Evolutionary conservation across 169 alveolate genomes (phyloP).

Genomic region (Pseudocohnilembus persalinus): DNA sequence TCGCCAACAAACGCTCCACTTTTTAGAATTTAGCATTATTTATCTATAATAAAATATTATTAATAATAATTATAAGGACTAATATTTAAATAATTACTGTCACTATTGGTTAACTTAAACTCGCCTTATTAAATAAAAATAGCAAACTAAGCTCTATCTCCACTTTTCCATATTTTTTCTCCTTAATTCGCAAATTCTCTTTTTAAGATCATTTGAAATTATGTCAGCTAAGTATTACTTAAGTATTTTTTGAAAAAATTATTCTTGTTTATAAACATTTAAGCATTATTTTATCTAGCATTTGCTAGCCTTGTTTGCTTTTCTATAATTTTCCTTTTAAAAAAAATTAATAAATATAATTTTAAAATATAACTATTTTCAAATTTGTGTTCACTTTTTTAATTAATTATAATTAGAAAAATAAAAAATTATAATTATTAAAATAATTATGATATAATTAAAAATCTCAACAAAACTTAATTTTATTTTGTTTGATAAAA

Average conservation of each 20-base stretch:
- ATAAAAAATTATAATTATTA: too few relatives aligned
- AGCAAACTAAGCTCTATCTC: slow-evolving; percentile 13
- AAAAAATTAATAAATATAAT: too few relatives aligned
- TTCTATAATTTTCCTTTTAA: neutral
- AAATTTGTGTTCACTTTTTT: too few relatives aligned
- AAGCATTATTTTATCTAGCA: neutral
- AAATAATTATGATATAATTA: too few relatives aligned
- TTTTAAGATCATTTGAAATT: slow-evolving; percentile 18
- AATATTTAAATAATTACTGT: neutral
- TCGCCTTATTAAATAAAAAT: slow-evolving; percentile 5
- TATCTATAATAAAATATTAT: neutral
- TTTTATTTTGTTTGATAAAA: too few relatives aligned
- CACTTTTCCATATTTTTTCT: slow-evolving; percentile 5
- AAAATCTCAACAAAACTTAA: too few relatives aligned
- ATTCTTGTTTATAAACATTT: neutral
- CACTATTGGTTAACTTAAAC: slow-evolving; percentile 3
- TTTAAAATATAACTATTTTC: too few relatives aligned
- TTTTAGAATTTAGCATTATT: neutral
- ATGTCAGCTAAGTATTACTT: slow-evolving; percentile 5
- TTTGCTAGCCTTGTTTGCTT: neutral
- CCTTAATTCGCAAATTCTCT: neutral
- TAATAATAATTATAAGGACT: neutral
- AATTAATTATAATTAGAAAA: too few relatives aligned
- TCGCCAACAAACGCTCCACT: slow-evolving; percentile 28
- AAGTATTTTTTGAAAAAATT: slow-evolving; percentile 9